These are phyloP conservation scores for Aureobasidium sp. DNA, from an alignment of 2,329 filamentous ascomycete species.

Conservation along the genomic window DNA sequence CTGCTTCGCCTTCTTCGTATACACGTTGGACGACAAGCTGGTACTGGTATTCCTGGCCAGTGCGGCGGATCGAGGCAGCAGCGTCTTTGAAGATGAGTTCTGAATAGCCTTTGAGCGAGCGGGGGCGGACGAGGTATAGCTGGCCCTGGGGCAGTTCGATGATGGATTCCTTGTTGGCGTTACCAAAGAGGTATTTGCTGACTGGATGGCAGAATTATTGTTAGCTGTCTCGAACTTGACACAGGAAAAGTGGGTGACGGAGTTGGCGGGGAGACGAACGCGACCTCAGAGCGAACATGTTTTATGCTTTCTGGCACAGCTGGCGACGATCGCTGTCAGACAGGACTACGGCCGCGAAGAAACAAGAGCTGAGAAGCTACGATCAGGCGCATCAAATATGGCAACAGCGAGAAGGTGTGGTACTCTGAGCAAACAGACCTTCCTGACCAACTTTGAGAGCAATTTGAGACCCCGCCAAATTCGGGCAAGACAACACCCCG, in stretches of 20 bases:
- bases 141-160: constrained; percentile 94
- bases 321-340: neutral
- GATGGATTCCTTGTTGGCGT: constrained; percentile 82
- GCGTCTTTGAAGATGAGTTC: constrained; percentile 97
- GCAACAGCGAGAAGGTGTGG: neutral
- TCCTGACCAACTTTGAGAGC: constrained; percentile 6
- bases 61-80: constrained; percentile 82
- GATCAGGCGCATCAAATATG: constrained; percentile 7
- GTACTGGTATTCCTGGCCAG: constrained; percentile 92
- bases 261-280: constrained; percentile 19
- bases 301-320: constrained; percentile 4
- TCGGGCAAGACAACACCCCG: neutral
- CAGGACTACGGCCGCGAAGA: neutral
- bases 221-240: neutral
- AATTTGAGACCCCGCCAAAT: constrained; percentile 11
- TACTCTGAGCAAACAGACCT: constrained; percentile 1
- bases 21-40: constrained; percentile 93
- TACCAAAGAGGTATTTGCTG: constrained; percentile 79
- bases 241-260: constrained; percentile 12
- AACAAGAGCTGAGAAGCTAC: neutral
- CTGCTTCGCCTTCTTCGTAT: constrained; percentile 95
- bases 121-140: constrained; percentile 90
- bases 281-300: constrained; percentile 19
- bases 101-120: constrained; percentile 94
- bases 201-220: constrained; percentile 16